These are phyloP conservation scores for Xylaria sp. DNA, from an alignment of 2,329 filamentous ascomycete genomes.

Conservation along the genomic window DNA sequence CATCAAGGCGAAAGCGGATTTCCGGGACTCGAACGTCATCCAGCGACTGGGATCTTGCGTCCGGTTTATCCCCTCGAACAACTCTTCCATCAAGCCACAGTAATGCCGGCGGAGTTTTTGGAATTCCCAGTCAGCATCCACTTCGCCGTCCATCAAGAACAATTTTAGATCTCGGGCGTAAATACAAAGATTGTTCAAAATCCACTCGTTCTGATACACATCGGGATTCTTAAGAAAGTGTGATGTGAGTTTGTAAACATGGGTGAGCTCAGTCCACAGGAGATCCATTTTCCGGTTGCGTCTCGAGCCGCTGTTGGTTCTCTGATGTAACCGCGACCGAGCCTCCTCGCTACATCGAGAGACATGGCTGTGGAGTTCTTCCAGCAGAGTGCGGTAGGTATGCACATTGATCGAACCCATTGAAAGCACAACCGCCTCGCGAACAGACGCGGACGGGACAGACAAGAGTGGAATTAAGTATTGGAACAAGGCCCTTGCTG, in stretches of 20 bases:
- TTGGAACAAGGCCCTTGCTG: slow-evolving; percentile 83
- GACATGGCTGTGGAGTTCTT: slow-evolving; percentile 83
- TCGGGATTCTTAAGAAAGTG: slow-evolving; percentile 77
- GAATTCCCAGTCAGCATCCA: slow-evolving; percentile 92
- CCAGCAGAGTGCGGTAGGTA: slow-evolving; percentile 83
- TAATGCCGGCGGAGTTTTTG: slow-evolving; percentile 89
- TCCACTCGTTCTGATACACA: slow-evolving; percentile 82
- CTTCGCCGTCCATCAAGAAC: slow-evolving; percentile 89
- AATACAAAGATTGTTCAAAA: slow-evolving; percentile 78
- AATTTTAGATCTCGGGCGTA: slow-evolving; percentile 91
- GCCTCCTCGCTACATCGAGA: slow-evolving; percentile 84
- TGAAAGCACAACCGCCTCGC: slow-evolving; percentile 84
- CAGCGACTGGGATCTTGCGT: slow-evolving; percentile 81
- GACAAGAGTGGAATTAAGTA: slow-evolving; percentile 84
- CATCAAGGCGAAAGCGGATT: slow-evolving; percentile 94
- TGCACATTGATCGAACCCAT: slow-evolving; percentile 94
- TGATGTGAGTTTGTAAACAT: slow-evolving; percentile 91
- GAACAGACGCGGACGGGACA: slow-evolving; percentile 71
- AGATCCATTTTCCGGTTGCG: slow-evolving; percentile 80
- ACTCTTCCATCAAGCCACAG: slow-evolving; percentile 85
- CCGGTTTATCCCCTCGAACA: slow-evolving; percentile 86
- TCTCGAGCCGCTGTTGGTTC: slow-evolving; percentile 75
- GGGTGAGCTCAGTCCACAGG: slow-evolving; percentile 87
- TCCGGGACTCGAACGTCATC: slow-evolving; percentile 96
- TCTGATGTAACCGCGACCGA: slow-evolving; percentile 77